phyloP scores from a whole-genome alignment of 2,329 filamentous ascomycete species.

The Ceratocystis smalleyi region DNA sequence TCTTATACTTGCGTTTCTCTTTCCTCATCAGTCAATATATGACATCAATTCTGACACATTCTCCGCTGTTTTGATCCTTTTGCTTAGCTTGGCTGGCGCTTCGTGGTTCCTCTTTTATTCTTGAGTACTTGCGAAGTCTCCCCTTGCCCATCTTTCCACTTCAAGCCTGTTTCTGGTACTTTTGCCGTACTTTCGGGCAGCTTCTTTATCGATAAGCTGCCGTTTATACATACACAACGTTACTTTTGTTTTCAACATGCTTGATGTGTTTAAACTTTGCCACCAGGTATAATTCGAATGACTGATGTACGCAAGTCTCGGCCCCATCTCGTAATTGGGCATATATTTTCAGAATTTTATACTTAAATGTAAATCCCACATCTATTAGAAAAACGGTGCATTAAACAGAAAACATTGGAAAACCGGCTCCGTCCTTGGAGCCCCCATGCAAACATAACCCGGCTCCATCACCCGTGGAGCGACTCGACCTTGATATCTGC shows the following conservation, averaged over 20 bases:
- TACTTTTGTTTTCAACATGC: too few species aligned
- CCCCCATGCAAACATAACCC: conserved; percentile 12
- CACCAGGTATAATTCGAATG: not conserved
- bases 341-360: not conserved
- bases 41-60: not conserved
- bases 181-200: too few species aligned
- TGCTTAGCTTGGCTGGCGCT: not conserved
- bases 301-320: not conserved
- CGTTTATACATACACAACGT: too few species aligned
- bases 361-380: conserved; percentile 1
- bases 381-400: conserved; percentile 10
- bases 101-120: not conserved
- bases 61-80: not conserved
- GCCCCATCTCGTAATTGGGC: not conserved
- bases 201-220: too few species aligned
- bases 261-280: too few species aligned
- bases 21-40: not conserved
- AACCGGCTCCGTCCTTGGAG: conserved; percentile 9
- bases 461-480: conserved; percentile 10
- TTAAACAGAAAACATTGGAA: not conserved
- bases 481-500: conserved; percentile 10
- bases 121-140: not conserved
- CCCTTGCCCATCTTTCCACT: too few species aligned
- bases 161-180: too few species aligned
- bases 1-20: not conserved